These are phyloP conservation scores for Debaryomyces nepalensis DNA, from an alignment of 1,139 yeast genomes.

Conservation along the genomic window DNA sequence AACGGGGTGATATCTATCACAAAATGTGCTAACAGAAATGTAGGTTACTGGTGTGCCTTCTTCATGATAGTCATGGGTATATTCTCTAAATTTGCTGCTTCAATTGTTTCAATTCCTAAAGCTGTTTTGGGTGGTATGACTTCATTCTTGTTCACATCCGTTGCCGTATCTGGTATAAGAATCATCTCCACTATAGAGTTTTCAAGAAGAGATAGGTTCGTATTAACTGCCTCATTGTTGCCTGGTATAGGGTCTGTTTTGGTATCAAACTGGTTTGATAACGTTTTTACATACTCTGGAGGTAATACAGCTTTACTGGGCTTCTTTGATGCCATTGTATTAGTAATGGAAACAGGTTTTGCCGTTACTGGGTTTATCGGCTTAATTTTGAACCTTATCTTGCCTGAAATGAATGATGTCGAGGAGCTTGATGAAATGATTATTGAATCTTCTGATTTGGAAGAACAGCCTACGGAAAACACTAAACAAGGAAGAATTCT, in stretches of 20 bases:
- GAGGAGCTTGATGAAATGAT: conserved; percentile 55
- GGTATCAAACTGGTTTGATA: conserved; percentile 74
- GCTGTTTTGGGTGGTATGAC: conserved; percentile 94
- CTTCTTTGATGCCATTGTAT: conserved; percentile 75
- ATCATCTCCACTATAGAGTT: conserved; percentile 77
- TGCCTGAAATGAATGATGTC: conserved; percentile 74
- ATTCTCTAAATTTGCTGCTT: conserved; percentile 88
- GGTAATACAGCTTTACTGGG: conserved; percentile 65
- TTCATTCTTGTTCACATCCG: conserved; percentile 83
- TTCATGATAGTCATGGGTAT: conserved; percentile 84
- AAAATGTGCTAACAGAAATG: conserved; percentile 83
- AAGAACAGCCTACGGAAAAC: conserved; percentile 45
- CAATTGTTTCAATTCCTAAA: conserved; percentile 80
- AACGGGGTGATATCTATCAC: conserved; percentile 92
- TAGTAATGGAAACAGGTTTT: conserved; percentile 87
- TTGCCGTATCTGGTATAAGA: conserved; percentile 85
- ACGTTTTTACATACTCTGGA: conserved; percentile 79
- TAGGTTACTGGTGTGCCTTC: conserved; percentile 89
- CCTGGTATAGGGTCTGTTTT: conserved; percentile 82
- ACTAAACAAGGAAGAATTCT: neutral
- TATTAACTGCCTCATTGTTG: conserved; percentile 73
- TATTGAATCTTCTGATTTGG: conserved; percentile 52
- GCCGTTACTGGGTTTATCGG: conserved; percentile 84
- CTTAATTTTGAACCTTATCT: conserved; percentile 66
- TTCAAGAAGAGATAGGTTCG: conserved; percentile 86